Evolutionary conservation across 768 basidiomycete genomes (phyloP), one percentile per base, ranked within the genome.

Genomic region (Hypholoma sublateritium): DNA sequence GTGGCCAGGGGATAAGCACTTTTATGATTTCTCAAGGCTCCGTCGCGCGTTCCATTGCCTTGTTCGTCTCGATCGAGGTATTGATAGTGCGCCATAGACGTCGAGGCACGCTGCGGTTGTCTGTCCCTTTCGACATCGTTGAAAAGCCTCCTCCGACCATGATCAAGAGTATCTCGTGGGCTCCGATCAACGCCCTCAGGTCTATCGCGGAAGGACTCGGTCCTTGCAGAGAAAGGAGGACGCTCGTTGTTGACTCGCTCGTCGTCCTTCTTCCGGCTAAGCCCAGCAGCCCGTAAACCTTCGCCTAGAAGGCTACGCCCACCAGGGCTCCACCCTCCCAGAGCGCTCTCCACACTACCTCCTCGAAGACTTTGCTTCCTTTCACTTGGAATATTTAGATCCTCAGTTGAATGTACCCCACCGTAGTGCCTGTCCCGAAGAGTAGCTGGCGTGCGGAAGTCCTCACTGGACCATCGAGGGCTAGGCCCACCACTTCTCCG

Each of bases 271-370:
- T 63, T 70, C 67, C 77, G 65, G 28, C 77, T 79, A 55, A 91
- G 72, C 9, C 90, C 91, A 0, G 89, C 88, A 0, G 89, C 87
- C 47, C 86, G 78, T 56, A 92, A 65, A 14, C 84, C 84, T 68
- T 91, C 88, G 3, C 87, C 83, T 8, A 89, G 68, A 13, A 92
- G 69, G 62, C 80, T 85, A 56, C 88, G 71, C 11, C 82, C 68
- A 13, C 71, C 74, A 36, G 67, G 68, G 58, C 70, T 78, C 24
- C 72, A 73, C 6, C 67, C 62, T 16, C 69, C 70, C 24, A 88
- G 67, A 7, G 84, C 76, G 65, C 82, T 88, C 71, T 91, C 91
- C 2, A 84, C 86, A 66, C 87, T 90, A 4, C 89, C 89, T 0
- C 80, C 81, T 35, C 89, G 75, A 14, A 80, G 67, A 28, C 77